Evolutionary conservation across 2,329 filamentous ascomycete species (phyloP), one percentile per base, ranked within the genome.

Genomic region (Leptographium galeiforme): DNA sequence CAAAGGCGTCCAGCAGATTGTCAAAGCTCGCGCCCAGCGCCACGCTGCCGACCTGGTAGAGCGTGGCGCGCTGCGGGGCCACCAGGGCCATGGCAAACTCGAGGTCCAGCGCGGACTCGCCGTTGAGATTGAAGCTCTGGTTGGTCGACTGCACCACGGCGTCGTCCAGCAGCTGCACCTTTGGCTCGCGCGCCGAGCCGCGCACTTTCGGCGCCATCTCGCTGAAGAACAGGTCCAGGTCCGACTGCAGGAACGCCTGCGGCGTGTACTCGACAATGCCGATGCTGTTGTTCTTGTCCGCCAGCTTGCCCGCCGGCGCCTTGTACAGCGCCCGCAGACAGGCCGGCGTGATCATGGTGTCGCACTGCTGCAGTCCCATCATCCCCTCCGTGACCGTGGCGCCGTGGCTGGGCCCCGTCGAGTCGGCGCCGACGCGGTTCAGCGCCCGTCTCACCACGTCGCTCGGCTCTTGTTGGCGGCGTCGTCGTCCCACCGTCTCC

Each of bases 231-330:
- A 71, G 60, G 57, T 78, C 64, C 14, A 78, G 62, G 60, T 78
- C 75, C 1, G 59, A 58, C 59, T 76, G 72, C 40, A 76, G 65
- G 59, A 78, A 79, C 32, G 74, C 72, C 60, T 79, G 73, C 18
- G 72, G 70, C 18, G 70, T 75, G 58, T 76, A 77, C 60, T 80
- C 76, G 32, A 78, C 75, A 25, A 80, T 72, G 25, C 74, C 76
- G 16, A 76, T 68, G 51, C 69, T 72, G 60, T 79, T 79, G 62
- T 71, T 70, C 18, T 53, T 48, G 1, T 53, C 34, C 0, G 63
- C 57, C 8, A 63, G 63, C 4, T 61, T 64, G 14, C 68, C 70
- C 14, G 67, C 59, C 16, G 75, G 69, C 50, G 72, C 70, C 4
- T 66, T 61, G 59, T 74, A 77, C 19, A 77, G 64, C 6, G 74